Conservation (phyloP, 2,329 filamentous ascomycete species). For the Fusarium sp. region DNA sequence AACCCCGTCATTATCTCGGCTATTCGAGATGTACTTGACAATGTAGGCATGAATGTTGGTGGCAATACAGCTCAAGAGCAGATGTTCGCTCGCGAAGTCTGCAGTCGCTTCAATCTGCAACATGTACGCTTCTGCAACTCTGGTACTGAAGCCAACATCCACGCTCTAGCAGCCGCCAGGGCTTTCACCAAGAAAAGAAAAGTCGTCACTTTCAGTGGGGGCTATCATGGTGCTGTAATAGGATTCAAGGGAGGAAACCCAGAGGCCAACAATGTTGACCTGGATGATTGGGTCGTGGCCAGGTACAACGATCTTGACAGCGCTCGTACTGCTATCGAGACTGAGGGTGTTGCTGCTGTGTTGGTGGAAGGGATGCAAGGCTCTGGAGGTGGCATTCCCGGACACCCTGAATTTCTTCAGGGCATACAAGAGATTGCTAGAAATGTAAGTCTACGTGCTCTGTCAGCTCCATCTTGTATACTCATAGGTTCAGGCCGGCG, state of each 20-base stretch:
- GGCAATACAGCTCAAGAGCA: slow-evolving; percentile 61
- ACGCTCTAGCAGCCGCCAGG: slow-evolving; percentile 64
- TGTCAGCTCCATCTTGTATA: background rate
- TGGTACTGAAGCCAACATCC: slow-evolving; percentile 70
- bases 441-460: slow-evolving; percentile 35
- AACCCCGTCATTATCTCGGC: slow-evolving; percentile 61
- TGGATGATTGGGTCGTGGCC: slow-evolving; percentile 65
- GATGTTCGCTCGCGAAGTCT: slow-evolving; percentile 60
- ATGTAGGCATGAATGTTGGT: slow-evolving; percentile 63
- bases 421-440: slow-evolving; percentile 58
- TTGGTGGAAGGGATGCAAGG: slow-evolving; percentile 74
- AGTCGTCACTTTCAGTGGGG: slow-evolving; percentile 60
- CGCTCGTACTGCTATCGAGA: slow-evolving; percentile 53
- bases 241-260: slow-evolving; percentile 46
- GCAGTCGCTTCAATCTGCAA: slow-evolving; percentile 62
- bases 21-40: slow-evolving; percentile 54
- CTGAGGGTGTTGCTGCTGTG: slow-evolving; percentile 65
- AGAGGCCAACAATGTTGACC: slow-evolving; percentile 57
- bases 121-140: slow-evolving; percentile 69
- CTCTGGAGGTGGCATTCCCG: slow-evolving; percentile 65
- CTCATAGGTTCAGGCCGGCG: slow-evolving; percentile 49
- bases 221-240: slow-evolving; percentile 49
- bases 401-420: slow-evolving; percentile 58
- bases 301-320: slow-evolving; percentile 67
- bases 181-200: slow-evolving; percentile 54